phyloP scores from a whole-genome alignment of 495 filamentous ascomycete genomes.

The Neurospora sp. region DNA sequence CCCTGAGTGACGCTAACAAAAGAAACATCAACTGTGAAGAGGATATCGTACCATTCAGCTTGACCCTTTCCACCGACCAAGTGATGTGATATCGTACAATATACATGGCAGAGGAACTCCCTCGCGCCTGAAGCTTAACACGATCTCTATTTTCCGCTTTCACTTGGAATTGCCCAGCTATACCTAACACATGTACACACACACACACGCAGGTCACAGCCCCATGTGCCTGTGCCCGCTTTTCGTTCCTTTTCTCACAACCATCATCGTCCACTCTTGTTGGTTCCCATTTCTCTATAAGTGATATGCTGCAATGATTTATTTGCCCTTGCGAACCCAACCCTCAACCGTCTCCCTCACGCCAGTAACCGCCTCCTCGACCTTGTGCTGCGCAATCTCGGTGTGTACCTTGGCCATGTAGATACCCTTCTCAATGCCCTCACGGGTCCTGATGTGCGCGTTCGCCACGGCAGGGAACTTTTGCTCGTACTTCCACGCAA shows the following conservation, averaged over 20 bases:
- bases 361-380: conserved; percentile 66
- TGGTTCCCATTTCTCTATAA: neutral
- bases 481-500: conserved; percentile 86
- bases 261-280: neutral
- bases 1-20: neutral
- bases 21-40: neutral
- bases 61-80: neutral
- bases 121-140: neutral
- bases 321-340: conserved; percentile 84
- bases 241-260: neutral
- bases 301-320: conserved; percentile 4
- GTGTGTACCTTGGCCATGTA: conserved; percentile 61
- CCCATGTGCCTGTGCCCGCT: neutral
- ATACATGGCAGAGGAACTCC: neutral
- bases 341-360: conserved; percentile 68
- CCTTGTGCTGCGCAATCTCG: conserved; percentile 55
- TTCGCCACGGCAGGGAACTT: conserved; percentile 68
- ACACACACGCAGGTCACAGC: neutral
- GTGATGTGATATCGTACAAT: neutral
- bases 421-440: conserved; percentile 58
- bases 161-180: neutral
- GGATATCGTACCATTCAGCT: neutral
- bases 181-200: neutral
- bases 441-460: conserved; percentile 57
- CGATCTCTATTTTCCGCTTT: neutral